Base-by-base conservation (phyloP, 2,329 filamentous ascomycete genomes). In the Byssoonygena ceratinophila region DNA sequence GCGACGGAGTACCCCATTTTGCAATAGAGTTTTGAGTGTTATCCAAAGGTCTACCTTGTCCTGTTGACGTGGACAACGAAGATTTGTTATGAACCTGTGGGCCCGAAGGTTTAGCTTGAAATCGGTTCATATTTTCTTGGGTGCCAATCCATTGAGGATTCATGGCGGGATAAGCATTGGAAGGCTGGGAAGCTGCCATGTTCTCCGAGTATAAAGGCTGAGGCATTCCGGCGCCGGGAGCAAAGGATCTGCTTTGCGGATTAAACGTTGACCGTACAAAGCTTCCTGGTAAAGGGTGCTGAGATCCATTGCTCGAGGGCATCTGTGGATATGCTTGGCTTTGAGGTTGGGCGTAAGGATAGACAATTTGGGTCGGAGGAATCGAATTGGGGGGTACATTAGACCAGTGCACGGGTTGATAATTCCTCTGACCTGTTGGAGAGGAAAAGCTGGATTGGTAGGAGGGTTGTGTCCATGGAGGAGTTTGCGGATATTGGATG, bases 201-300 rank as follows among this genome's bases (percentile, higher is more conserved):
- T 67, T 66, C 44, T 60, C 64, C 27, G 65, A 62, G 51, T 67
- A 66, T 46, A 68, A 66, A 11, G 59, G 50, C 12, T 62, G 57
- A 32, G 65, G 55, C 29, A 46, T 52, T 40, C 62, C 60, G 40
- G 79, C 74, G 48, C 75, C 76, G 1, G 91, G 91, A 22, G 95
- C 80, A 67, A 97, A 96, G 0, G 90, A 86, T 63, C 94, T 87
- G 14, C 87, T 96, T 71, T 94, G 90, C 0, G 90, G 91, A 64
- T 96, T 96, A 72, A 97, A 96, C 11, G 85, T 81, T 61, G 88
- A 87, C 54, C 89, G 79, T 63, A 85, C 87, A 64, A 81, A 94
- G 68, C 84, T 92, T 32, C 87, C 87, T 12, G 88, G 87, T 53
- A 94, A 82, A 4, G 87, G 86, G 65, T 95, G 87, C 63, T 89